Evolutionary conservation across 306 rosid genomes (phyloP), one percentile per base, ranked within the genome.

Genomic region (Argentina anserina): DNA sequence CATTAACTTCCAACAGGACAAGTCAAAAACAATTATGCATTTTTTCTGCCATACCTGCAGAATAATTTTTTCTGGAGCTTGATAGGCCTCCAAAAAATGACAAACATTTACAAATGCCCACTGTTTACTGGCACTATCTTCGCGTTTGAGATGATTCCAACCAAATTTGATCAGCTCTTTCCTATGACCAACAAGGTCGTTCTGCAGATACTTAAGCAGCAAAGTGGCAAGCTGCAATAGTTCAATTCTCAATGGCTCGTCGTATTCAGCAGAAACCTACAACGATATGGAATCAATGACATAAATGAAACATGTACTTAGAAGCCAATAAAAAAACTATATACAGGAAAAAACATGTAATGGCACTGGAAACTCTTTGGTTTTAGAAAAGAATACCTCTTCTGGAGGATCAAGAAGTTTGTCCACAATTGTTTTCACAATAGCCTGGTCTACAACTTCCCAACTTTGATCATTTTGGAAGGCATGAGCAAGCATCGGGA

Each of bases 81-180:
- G 99, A 85, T 91, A 95, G 72, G 97, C 99, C 84, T 91, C 97
- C 83, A 95, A 84, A 81, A 95, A 95, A 80, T 95, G 99, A 89
- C 99, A 95, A 80, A 95, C 99, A 86, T 95, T 95, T 75, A 95
- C 99, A 90, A 95, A 95, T 63, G 99, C 99, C 99, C 99, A 95
- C 81, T 95, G 99, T 82, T 91, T 95, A 86, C 99, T 95, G 69
- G 97, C 96, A 81, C 97, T 95, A 78, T 95, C 99, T 86, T 95
- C 99, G 56, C 99, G 90, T 86, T 95, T 95, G 72, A 95, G 93
- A 91, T 95, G 99, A 81, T 95, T 95, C 99, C 99, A 95, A 65
- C 99, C 99, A 88, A 95, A 95, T 84, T 95, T 95, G 77, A 95
- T 95, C 65, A 95, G 82, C 80, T 95, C 99, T 86, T 95, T 95